Conservation (phyloP, 2,329 filamentous ascomycete species). For the Diplodia sapinea region DNA sequence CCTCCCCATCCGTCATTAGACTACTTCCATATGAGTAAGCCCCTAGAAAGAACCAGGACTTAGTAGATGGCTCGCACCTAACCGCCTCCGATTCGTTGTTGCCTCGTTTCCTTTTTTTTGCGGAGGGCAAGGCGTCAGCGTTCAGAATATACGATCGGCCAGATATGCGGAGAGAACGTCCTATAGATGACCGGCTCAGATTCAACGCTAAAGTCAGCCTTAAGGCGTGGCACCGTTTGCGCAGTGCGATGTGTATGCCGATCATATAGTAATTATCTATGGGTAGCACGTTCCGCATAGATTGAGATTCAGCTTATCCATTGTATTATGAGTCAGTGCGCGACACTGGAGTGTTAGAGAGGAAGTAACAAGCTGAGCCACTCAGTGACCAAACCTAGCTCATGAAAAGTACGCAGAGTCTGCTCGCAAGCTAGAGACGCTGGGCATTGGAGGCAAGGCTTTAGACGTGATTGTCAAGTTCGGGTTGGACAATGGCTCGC, state of each 20-base stretch:
- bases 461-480: not conserved
- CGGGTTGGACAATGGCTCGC: not conserved
- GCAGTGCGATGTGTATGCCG: not conserved
- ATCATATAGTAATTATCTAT: slow-evolving; percentile 1
- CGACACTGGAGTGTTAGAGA: not conserved
- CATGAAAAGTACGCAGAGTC: not conserved
- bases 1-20: not conserved
- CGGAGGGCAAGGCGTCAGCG: not conserved
- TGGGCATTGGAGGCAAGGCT: not conserved
- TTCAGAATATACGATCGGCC: not conserved
- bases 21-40: not conserved
- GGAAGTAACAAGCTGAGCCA: not conserved
- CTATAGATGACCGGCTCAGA: not conserved
- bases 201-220: not conserved
- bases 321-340: not conserved
- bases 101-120: not conserved
- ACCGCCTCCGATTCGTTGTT: not conserved
- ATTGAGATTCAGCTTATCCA: not conserved
- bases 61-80: not conserved
- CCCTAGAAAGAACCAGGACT: not conserved
- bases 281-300: slow-evolving; percentile 1
- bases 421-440: not conserved
- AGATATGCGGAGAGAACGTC: not conserved
- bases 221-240: not conserved
- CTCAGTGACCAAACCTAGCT: not conserved